A percentile compares a stretch with the other conserved stretches of the same genome.
Conservation (phyloP, 1,284 basidiomycete species). For the Heterobasidion occidentale region DNA sequence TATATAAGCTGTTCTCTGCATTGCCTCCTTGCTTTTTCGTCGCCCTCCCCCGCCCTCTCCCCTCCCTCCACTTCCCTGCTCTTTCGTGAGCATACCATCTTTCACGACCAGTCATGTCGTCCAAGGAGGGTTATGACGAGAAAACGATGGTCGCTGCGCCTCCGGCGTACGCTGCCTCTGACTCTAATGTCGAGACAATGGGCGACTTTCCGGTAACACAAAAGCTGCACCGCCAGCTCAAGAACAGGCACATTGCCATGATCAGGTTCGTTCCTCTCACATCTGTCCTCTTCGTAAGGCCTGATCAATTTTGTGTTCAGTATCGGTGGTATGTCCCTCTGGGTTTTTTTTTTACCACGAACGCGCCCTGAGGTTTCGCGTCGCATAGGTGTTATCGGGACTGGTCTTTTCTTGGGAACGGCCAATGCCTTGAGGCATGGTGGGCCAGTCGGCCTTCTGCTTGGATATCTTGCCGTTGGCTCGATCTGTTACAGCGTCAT, state of each 20-base stretch:
- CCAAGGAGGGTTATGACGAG: constrained; percentile 7
- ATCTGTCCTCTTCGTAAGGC: neutral
- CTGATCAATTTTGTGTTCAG: constrained; percentile 11
- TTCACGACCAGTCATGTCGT: constrained; percentile 7
- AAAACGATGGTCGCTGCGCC: constrained; percentile 6
- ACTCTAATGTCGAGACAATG: constrained; percentile 7
- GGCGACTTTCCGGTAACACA: neutral
- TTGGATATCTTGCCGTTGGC: constrained; percentile 58
- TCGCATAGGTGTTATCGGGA: constrained; percentile 60
- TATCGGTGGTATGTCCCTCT: constrained; percentile 23
- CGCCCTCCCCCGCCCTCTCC: neutral
- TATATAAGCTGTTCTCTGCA: neutral
- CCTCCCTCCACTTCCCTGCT: constrained; percentile 1
- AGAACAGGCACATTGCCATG: constrained; percentile 32
- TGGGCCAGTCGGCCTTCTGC: constrained; percentile 53
- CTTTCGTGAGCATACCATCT: neutral
- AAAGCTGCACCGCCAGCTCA: constrained; percentile 25
- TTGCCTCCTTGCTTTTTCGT: neutral
- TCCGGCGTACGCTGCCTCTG: constrained; percentile 2
- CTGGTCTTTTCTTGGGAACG: constrained; percentile 43
- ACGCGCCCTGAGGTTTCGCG: neutral
- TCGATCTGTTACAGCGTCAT: constrained; percentile 48
- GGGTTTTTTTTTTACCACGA: neutral
- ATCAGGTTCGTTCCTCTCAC: constrained; percentile 20
- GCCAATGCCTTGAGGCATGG: constrained; percentile 45